A percentile compares a stretch with the other conserved stretches of the same genome.
Conservation (phyloP, 192 early-diverging fungal species). For the Coemansia sp. region DNA sequence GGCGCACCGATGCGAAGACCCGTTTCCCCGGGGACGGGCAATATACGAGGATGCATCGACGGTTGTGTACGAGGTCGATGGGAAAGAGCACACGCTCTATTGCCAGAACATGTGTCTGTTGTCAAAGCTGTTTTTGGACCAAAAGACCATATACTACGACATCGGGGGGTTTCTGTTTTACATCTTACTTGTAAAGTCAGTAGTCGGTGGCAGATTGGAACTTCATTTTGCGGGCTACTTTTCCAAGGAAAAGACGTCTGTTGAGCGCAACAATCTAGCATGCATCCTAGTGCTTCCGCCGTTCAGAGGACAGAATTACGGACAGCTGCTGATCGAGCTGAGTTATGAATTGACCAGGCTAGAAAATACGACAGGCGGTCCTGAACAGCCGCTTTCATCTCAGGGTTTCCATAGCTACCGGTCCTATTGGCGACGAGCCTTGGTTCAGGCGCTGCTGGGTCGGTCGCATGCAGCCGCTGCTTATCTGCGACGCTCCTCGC, state of each 20-base stretch:
- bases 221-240: conserved; percentile 89
- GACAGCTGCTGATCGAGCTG: conserved; percentile 85
- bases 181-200: conserved; percentile 60
- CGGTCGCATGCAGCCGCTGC: conserved; percentile 27
- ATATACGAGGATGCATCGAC: conserved; percentile 72
- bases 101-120: conserved; percentile 93
- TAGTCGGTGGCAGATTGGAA: conserved; percentile 52
- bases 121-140: conserved; percentile 93
- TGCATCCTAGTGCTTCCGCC: conserved; percentile 89
- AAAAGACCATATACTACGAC: conserved; percentile 96
- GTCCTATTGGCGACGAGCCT: conserved; percentile 79
- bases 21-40: conserved; percentile 78
- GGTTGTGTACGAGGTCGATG: conserved; percentile 80
- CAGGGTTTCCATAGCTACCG: conserved; percentile 78
- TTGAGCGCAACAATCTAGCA: conserved; percentile 83
- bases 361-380: conserved; percentile 73
- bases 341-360: conserved; percentile 84
- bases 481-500: conserved; percentile 9
- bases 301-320: conserved; percentile 82
- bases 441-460: conserved; percentile 57
- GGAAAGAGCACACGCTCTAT: conserved; percentile 84
- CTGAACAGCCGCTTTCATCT: conserved; percentile 86
- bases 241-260: conserved; percentile 91
- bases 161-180: conserved; percentile 94
- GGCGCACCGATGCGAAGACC: conserved; percentile 57